phyloP scores from a whole-genome alignment of 306 rosid genomes.

The Boehmeria nivea region DNA sequence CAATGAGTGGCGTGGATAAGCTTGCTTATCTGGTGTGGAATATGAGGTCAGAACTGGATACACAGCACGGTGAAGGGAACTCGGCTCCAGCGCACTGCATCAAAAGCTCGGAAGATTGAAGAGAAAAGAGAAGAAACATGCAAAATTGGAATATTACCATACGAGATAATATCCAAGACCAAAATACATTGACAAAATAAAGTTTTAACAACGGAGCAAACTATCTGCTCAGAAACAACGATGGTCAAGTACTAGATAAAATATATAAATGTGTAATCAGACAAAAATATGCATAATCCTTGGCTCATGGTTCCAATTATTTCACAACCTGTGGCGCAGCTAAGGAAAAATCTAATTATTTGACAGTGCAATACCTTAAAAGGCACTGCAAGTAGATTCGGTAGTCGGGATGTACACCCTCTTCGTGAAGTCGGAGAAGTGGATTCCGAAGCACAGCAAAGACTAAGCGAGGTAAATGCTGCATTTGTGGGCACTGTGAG shows the following conservation, averaged over 20 bases:
- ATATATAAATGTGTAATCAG: not conserved
- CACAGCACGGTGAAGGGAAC: constrained; percentile 82
- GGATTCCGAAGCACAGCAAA: constrained; percentile 93
- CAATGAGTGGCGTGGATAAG: constrained; percentile 86
- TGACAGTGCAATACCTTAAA: constrained; percentile 92
- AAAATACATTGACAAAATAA: no score
- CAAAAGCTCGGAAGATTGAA: constrained; percentile 2
- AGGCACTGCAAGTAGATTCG: constrained; percentile 94
- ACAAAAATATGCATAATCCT: not conserved
- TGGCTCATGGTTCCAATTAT: not conserved
- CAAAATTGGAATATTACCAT: no score
- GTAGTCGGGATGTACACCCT: constrained; percentile 93
- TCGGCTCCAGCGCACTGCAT: constrained; percentile 80
- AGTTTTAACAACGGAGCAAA: not conserved
- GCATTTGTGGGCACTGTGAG: constrained; percentile 90
- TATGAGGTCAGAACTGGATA: constrained; percentile 87
- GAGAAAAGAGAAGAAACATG: constrained; percentile 10
- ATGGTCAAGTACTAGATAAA: not conserved
- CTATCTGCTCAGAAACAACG: not conserved
- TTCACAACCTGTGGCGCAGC: constrained; percentile 3
- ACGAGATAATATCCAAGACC: no score
- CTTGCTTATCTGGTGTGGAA: constrained; percentile 77
- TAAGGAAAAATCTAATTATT: no score
- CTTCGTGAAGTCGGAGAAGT: constrained; percentile 89
- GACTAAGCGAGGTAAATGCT: constrained; percentile 74